Percentiles rank a stretch among this genome's conserved stretches.
These are phyloP conservation scores for Pythium apleroticum DNA, from an alignment of 352 stramenopile species.

Conservation along the genomic window DNA sequence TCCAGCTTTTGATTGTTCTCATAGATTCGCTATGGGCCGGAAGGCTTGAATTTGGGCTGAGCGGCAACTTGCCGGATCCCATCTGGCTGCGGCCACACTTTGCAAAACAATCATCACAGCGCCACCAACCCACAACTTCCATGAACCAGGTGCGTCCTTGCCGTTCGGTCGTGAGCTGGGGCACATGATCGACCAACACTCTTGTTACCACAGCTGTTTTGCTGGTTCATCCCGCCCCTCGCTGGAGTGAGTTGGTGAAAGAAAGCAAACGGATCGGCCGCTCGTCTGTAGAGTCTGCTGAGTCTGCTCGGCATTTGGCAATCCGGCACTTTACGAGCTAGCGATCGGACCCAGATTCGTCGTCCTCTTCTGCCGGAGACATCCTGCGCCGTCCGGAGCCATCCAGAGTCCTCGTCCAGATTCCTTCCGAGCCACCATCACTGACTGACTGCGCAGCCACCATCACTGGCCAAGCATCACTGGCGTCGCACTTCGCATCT, in stretches of 20 bases:
- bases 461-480: not conserved
- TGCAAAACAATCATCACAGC: not conserved
- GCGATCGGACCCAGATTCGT: conserved; percentile 16
- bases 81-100: conserved; percentile 10
- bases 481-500: not conserved
- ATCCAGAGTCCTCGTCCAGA: conserved; percentile 6
- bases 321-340: conserved; percentile 24
- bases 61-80: conserved; percentile 16
- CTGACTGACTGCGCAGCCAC: not conserved
- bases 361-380: conserved; percentile 4
- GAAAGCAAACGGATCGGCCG: not conserved
- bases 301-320: conserved; percentile 10
- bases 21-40: not conserved
- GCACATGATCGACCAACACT: not conserved
- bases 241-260: not conserved
- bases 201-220: not conserved
- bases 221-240: not conserved
- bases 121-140: not conserved
- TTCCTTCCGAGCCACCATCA: not conserved
- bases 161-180: conserved; percentile 2
- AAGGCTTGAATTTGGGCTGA: not conserved
- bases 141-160: not conserved
- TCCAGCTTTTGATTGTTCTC: not conserved
- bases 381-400: conserved; percentile 8
- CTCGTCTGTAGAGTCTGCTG: not conserved